Base-by-base conservation (phyloP, 306 rosid genomes). In the Dryas octopetala region DNA sequence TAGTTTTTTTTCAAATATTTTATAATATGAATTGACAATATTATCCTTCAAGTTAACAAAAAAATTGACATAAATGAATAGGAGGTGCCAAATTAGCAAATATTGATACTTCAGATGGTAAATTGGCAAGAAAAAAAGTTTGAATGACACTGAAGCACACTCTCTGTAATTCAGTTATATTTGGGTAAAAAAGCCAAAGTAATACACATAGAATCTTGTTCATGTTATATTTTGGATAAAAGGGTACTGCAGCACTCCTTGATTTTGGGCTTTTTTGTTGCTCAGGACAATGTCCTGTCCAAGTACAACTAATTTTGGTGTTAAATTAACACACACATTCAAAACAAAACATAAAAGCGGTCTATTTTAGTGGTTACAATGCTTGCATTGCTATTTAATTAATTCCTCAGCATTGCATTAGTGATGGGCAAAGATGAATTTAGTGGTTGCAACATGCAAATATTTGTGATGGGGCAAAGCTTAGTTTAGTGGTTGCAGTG, bases 291-390 rank as follows among this genome's bases (percentile, higher is more conserved):
- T 40, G 46, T 52, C 13, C 4, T 43, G 41, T 40, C 23, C 38
- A 32, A 32, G 38, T 63, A 14, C 8, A 52, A 52, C 5, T 51
- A 16, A 38, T 14, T 7, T 9, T 32, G 19, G 60, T 61, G 28
- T 59, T 15, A 9, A 26, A 59, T 9, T 15, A 23, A 10, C 8
- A 71, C 16, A 49, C 63, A 75, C 63, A 80, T 32, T 1, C 38
- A 80, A 61, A 76, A 83, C 19, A 70, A 68, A 65, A 1, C 44
- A 5, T 8, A 13, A 58, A 59, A 32, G 38, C 23, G 68, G 62
- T 71, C 47, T 45, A 43, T 6, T 44, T 44, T 28, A 71, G 76
- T 71, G 66, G 66, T 71, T 57, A 7, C 43, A 19, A 7, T 54
- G 50, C 51, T 51, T 15, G 62, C 74, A 54, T 54, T 70, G 62